A percentile compares a stretch with the other conserved stretches of the same genome.
These are phyloP conservation scores for Backusella australiensis DNA, from an alignment of 192 early-diverging fungal species.

Conservation along the genomic window DNA sequence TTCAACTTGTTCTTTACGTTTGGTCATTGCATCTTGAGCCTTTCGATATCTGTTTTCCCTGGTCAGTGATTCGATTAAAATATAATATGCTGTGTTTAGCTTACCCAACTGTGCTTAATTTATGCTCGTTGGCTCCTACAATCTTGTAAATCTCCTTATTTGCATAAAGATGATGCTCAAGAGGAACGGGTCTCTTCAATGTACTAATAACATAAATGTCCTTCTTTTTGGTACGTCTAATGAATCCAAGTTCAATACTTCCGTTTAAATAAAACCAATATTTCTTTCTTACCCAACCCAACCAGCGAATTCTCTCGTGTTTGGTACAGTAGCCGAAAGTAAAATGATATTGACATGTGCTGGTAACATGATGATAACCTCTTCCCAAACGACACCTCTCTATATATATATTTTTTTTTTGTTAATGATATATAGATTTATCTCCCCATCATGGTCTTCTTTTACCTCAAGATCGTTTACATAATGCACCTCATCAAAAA, in stretches of 20 bases:
- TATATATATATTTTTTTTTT: constrained; percentile 22
- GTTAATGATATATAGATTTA: too few relatives aligned
- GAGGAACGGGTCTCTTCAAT: constrained; percentile 85
- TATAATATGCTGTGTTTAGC: neutral
- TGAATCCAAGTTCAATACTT: too few relatives aligned
- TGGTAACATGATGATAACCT: constrained; percentile 99
- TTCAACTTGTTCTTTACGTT: constrained; percentile 50
- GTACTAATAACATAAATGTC: constrained; percentile 98
- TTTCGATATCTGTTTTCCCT: constrained; percentile 56
- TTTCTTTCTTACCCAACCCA: constrained; percentile 85
- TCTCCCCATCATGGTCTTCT: too few relatives aligned
- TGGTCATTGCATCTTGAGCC: constrained; percentile 70
- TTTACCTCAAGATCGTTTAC: constrained; percentile 78
- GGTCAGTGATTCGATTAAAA: too few relatives aligned
- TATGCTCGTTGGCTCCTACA: constrained; percentile 75
- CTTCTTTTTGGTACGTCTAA: constrained; percentile 91
- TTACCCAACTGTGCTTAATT: constrained; percentile 42
- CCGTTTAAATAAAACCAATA: too few relatives aligned
- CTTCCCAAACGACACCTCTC: constrained; percentile 99
- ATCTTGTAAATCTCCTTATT: constrained; percentile 86
- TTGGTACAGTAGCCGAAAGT: constrained; percentile 96
- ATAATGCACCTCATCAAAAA: constrained; percentile 99
- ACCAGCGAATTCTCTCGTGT: constrained; percentile 97
- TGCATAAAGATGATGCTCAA: constrained; percentile 93
- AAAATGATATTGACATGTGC: constrained; percentile 93